Base-by-base conservation (phyloP, 768 basidiomycete species). In the Brasilioporus rufonigricans region DNA sequence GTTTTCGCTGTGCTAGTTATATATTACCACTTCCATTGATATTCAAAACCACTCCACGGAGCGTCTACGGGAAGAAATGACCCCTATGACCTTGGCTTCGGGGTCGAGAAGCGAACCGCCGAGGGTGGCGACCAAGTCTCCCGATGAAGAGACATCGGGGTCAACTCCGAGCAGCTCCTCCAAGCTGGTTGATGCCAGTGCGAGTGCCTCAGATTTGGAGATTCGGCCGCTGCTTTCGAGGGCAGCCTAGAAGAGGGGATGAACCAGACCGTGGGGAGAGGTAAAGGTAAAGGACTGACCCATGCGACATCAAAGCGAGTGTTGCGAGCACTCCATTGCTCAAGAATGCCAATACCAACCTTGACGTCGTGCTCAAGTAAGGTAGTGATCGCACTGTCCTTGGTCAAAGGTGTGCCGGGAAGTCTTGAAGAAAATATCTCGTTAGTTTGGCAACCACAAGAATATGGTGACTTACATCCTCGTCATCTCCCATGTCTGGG, bases 271-370 rank as follows among this genome's bases (percentile, higher is more conserved):
- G n/a, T 4, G 26, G 16, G 50, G 47, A 75, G 71, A 44, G 74
- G 64, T 58, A 53, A 61, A 16, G 52, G 8, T 7, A 1, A 38
- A 51, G 36, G 47, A 73, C 83, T 61, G 57, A 87, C 89, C 93
- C 93, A 95, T 40, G 82, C 89, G 29, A 84, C 71, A 59, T 96
- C 92, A 60, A 93, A 89, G 16, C 87, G 81, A 11, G 87, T 77
- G 64, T 87, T 91, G 24, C 89, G 81, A 8, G 88, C 86, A 26
- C 79, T 76, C 87, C 86, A 92, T 38, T 80, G 80, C 56, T 84
- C 82, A 43, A 77, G 70, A 44, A 85, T 76, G 18, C 87, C 88
- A 44, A 92, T 65, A 9, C 83, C 89, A 31, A 91, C 84, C 6
- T 82, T 83, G 16, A 97, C 89, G 26, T 84, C 85, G 41, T 89